These are phyloP conservation scores for Penicillium hordei DNA, from an alignment of 2,329 filamentous ascomycete genomes.

Conservation along the genomic window DNA sequence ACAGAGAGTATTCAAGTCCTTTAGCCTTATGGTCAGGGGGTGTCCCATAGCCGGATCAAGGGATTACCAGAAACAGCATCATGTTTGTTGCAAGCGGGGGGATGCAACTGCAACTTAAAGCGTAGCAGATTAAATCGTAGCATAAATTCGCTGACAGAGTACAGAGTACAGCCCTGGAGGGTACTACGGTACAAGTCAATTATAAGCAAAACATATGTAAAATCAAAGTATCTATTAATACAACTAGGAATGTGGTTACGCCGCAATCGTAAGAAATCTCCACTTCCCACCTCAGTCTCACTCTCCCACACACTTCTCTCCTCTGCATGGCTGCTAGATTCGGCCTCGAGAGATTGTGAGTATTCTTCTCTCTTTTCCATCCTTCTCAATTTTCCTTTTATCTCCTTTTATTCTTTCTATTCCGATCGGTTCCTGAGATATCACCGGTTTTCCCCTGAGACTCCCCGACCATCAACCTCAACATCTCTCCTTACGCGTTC, in stretches of 20 bases:
- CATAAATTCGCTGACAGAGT: background rate
- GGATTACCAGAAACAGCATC: slow-evolving; percentile 6
- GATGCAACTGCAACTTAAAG: slow-evolving; percentile 3
- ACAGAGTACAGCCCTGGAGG: no score
- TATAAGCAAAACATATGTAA: no score
- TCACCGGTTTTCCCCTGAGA: slow-evolving; percentile 18
- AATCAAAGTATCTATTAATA: slow-evolving; percentile 6
- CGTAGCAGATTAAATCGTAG: background rate
- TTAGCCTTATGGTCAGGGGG: background rate
- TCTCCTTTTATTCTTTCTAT: slow-evolving; percentile 12
- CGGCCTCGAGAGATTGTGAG: slow-evolving; percentile 15
- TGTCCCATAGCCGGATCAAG: background rate
- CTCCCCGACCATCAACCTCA: background rate
- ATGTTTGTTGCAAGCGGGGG: background rate
- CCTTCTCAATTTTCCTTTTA: slow-evolving; percentile 6
- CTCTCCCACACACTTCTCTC: slow-evolving; percentile 23
- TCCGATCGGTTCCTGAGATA: slow-evolving; percentile 1
- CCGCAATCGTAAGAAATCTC: slow-evolving; percentile 25
- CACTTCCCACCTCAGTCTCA: slow-evolving; percentile 28
- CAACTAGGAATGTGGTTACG: slow-evolving; percentile 14
- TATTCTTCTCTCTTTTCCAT: slow-evolving; percentile 15
- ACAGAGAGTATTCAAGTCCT: background rate
- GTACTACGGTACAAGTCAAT: background rate
- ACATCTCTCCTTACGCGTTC: slow-evolving; percentile 13
- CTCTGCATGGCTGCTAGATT: slow-evolving; percentile 30